These are phyloP conservation scores for Diaporthe batatas DNA, from an alignment of 2,329 filamentous ascomycete species.

Conservation along the genomic window DNA sequence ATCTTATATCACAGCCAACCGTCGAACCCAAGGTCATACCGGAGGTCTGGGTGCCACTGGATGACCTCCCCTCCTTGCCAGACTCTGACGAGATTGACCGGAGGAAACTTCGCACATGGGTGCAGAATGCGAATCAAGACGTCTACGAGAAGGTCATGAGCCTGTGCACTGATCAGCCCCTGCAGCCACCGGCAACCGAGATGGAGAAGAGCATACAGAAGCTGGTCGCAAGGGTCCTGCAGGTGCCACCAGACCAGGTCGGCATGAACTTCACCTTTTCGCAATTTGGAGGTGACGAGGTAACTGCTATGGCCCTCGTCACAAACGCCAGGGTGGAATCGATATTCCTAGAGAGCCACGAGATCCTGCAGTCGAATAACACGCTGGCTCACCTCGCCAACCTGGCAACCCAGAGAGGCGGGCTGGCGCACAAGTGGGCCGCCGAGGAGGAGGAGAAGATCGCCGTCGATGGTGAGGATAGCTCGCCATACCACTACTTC, in stretches of 20 bases:
- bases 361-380: constrained; percentile 54
- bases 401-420: constrained; percentile 51
- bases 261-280: constrained; percentile 58
- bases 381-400: constrained; percentile 56
- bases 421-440: constrained; percentile 49
- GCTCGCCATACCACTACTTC: constrained; percentile 49
- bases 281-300: constrained; percentile 57
- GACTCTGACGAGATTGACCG: constrained; percentile 56
- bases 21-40: constrained; percentile 56
- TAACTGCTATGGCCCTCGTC: constrained; percentile 55
- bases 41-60: constrained; percentile 62
- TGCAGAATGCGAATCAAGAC: constrained; percentile 65
- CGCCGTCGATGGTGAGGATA: constrained; percentile 15
- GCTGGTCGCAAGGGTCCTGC: constrained; percentile 55
- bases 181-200: constrained; percentile 53
- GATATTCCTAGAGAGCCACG: constrained; percentile 53
- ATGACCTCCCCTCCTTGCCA: constrained; percentile 58
- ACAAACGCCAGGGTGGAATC: constrained; percentile 55
- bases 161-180: constrained; percentile 54
- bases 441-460: constrained; percentile 51
- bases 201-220: constrained; percentile 57
- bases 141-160: constrained; percentile 60
- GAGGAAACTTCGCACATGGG: constrained; percentile 65
- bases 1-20: constrained; percentile 52
- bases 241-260: constrained; percentile 55